Evolutionary conservation across 192 early-diverging fungal species (phyloP), one percentile per base, ranked within the genome.

Genomic region (Backusella luteola): DNA sequence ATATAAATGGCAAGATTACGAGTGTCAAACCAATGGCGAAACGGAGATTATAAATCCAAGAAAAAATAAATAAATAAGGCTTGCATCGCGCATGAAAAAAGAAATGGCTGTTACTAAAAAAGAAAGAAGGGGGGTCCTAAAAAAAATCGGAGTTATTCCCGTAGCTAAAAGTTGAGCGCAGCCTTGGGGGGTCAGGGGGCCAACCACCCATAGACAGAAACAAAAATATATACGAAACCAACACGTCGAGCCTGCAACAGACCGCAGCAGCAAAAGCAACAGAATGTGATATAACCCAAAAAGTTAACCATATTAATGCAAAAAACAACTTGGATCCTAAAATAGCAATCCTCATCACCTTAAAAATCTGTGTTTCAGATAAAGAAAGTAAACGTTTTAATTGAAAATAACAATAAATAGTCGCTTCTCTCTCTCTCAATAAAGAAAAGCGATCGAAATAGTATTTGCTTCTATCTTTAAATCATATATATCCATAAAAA

Each of bases 71-170:
- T 56, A 26, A 63, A 29, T 63, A 29, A 29, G 56, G 56, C 56
- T 69, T 69, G 68, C 34, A 69, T 69, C 39, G 67, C 67, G 67
- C 67, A 69, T 69, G 68, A 69, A 69, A 38, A 69, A 35, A 69
- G 35, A 63, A 63, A 29, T 29, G 11, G 12, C 11, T 63, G 56
- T 12, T 63, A 63, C 56, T 12, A 63, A 29, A 63, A 23, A 59
- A 59, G 53, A 63, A 26, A 23, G 17, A 6, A 49, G 46, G 46
- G 46, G 46, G 46, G 56, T 4, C 7, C 23, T 12, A 63, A 63
- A 63, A 63, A 63, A 12, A 63, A 63, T 63, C 56, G 56, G 56
- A 63, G 56, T 63, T 63, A 63, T 63, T 63, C 26, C 56, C 56
- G 56, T 29, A 63, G 23, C 53, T 63, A 63, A 63, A 23, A 59